A percentile compares a stretch with the other conserved stretches of the same genome.
Conservation (phyloP, 805 yeast species). For the Metschnikowia anglica region DNA sequence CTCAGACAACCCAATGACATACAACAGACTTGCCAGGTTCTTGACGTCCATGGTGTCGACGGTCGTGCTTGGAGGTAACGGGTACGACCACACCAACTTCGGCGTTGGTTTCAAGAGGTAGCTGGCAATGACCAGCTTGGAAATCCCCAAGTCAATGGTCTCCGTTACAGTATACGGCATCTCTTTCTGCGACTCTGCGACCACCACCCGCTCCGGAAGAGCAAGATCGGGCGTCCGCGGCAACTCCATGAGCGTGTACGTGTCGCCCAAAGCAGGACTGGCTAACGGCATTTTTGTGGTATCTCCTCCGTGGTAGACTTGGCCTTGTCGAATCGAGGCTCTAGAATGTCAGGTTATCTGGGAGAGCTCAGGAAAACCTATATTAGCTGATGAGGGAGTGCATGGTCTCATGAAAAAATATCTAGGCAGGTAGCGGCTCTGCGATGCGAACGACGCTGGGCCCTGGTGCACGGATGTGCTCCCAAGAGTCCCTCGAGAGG, state of each 20-base stretch:
- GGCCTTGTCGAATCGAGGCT: background rate
- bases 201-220: constrained; percentile 19
- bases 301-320: background rate
- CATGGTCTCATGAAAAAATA: constrained; percentile 3
- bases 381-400: constrained; percentile 7
- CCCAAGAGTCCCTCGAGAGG: no score
- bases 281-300: constrained; percentile 13
- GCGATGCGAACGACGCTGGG: no score
- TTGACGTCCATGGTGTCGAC: constrained; percentile 43
- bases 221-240: constrained; percentile 21
- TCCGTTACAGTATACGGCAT: constrained; percentile 19
- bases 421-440: no score
- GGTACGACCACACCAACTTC: constrained; percentile 54
- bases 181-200: constrained; percentile 18
- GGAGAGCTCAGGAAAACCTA: no score
- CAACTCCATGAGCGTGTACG: constrained; percentile 22
- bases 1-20: constrained; percentile 40
- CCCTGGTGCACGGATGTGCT: no score
- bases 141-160: constrained; percentile 50
- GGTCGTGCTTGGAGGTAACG: constrained; percentile 48
- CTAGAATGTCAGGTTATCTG: background rate
- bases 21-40: constrained; percentile 22
- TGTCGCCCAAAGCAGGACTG: constrained; percentile 20
- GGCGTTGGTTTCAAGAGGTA: constrained; percentile 57
- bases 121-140: constrained; percentile 52